Evolutionary conservation across 2,329 filamentous ascomycete genomes (phyloP).

Genomic region (Aspergillus terreus): DNA sequence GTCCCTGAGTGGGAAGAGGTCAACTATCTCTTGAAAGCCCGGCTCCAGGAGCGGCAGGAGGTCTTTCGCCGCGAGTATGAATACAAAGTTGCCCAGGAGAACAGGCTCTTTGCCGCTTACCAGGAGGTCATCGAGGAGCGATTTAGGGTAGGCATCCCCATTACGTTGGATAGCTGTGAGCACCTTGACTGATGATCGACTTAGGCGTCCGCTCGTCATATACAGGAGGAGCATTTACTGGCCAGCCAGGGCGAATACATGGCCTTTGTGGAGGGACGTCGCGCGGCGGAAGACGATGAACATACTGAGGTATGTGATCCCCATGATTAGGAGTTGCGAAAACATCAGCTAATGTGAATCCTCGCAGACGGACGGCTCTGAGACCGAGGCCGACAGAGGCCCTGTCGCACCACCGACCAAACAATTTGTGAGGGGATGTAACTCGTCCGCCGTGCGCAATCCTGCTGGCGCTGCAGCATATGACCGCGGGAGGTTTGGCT

Average conservation of each 20-base stretch:
- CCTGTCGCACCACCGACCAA: constrained; percentile 19
- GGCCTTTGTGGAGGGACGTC: constrained; percentile 36
- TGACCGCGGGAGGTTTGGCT: constrained; percentile 32
- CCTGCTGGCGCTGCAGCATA: constrained; percentile 32
- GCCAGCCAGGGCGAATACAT: constrained; percentile 40
- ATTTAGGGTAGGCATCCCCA: constrained; percentile 24
- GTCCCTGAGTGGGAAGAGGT: constrained; percentile 38
- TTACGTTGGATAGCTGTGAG: neutral
- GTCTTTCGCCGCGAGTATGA: constrained; percentile 31
- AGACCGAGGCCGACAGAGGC: constrained; percentile 26
- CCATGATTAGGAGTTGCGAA: neutral
- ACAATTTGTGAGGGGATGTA: constrained; percentile 32
- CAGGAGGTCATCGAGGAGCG: constrained; percentile 31
- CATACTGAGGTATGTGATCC: constrained; percentile 33
- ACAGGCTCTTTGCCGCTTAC: constrained; percentile 27
- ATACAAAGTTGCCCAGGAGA: constrained; percentile 27
- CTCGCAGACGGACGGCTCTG: constrained; percentile 28
- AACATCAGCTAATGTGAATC: constrained; percentile 10
- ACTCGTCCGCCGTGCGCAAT: constrained; percentile 32
- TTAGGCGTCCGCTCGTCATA: constrained; percentile 24
- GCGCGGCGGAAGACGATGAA: constrained; percentile 39
- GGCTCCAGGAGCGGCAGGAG: constrained; percentile 25
- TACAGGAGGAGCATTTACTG: constrained; percentile 36
- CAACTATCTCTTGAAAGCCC: constrained; percentile 26
- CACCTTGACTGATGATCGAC: constrained; percentile 1